Conservation (phyloP, 2,329 filamentous ascomycete species). For the Monilinia polystroma region DNA sequence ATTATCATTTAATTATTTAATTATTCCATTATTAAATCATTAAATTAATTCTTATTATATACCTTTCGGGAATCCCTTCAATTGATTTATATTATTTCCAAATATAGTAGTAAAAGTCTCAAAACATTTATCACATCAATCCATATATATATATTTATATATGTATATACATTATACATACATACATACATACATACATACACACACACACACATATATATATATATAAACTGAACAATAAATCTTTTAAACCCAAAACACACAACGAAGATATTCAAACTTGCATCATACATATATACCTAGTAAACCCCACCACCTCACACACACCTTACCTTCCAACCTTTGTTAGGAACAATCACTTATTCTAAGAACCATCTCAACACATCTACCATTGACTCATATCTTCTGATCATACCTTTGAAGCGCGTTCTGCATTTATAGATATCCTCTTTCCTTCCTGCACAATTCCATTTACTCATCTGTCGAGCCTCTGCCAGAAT, state of each 20-base stretch:
- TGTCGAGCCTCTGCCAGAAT: conserved; percentile 30
- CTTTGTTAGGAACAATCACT: conserved; percentile 35
- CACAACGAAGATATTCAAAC: conserved; percentile 10
- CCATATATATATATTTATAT: no score
- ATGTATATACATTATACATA: no score
- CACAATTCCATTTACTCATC: conserved; percentile 26
- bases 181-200: no score
- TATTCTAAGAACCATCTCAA: conserved; percentile 30
- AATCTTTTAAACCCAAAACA: neutral
- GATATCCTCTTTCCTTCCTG: conserved; percentile 23
- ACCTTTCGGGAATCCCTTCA: no score
- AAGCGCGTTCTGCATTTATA: conserved; percentile 29
- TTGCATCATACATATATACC: conserved; percentile 16
- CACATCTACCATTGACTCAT: conserved; percentile 28
- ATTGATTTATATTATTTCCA: no score
- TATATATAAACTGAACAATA: neutral
- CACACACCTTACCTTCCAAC: conserved; percentile 28
- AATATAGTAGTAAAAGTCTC: no score
- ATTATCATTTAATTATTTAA: neutral
- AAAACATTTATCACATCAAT: no score
- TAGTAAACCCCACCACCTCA: conserved; percentile 1
- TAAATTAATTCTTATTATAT: neutral
- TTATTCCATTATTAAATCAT: neutral
- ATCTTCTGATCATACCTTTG: conserved; percentile 31
- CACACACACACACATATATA: no score